Evolutionary conservation across 208 protist species (phyloP).

Genomic region (Plasmodiophora brassicae): DNA sequence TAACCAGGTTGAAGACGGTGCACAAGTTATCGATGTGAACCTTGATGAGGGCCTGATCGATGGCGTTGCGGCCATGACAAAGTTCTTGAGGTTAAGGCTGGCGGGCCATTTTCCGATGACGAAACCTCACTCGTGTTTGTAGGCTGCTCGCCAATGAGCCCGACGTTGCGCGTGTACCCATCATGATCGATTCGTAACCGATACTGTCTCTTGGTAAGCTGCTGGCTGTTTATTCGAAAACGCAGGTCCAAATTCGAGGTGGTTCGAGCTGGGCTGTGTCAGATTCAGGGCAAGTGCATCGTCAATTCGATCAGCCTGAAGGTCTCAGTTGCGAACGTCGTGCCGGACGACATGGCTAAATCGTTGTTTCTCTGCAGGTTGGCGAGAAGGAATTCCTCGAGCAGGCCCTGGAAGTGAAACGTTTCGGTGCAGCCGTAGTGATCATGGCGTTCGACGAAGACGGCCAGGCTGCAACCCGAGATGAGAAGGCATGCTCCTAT

Average conservation of each 20-base stretch:
- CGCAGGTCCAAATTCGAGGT: too few relatives aligned
- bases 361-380: too few relatives aligned
- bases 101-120: not conserved
- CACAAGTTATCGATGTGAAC: conserved; percentile 92
- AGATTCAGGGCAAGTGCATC: conserved; percentile 88
- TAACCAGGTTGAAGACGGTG: conserved; percentile 82
- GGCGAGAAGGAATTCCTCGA: conserved; percentile 85
- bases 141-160: conserved; percentile 85
- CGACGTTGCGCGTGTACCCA: conserved; percentile 74
- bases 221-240: too few relatives aligned
- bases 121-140: not conserved
- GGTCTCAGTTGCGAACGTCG: too few relatives aligned
- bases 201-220: too few relatives aligned
- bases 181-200: conserved; percentile 94
- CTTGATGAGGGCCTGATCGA: conserved; percentile 93
- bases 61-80: conserved; percentile 73
- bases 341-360: too few relatives aligned
- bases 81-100: conserved; percentile 84
- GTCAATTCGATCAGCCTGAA: conserved; percentile 92
- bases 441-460: conserved; percentile 91
- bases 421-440: conserved; percentile 80
- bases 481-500: too few relatives aligned
- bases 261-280: conserved; percentile 82
- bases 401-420: conserved; percentile 71
- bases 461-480: too few relatives aligned